These are phyloP conservation scores for Hypoxylon cercidicola DNA, from an alignment of 495 filamentous ascomycete genomes.

Conservation along the genomic window DNA sequence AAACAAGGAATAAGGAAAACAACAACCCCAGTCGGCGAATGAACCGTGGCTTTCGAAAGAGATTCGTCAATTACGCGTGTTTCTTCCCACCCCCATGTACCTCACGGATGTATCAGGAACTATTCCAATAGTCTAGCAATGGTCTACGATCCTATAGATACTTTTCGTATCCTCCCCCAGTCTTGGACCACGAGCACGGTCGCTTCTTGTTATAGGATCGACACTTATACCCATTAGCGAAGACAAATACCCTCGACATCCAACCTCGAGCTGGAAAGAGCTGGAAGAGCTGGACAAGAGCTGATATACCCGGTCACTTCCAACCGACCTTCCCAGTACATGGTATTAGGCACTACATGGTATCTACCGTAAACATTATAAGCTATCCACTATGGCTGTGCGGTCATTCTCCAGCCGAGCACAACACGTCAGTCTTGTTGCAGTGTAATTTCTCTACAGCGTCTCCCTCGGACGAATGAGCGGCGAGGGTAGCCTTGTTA, in stretches of 20 bases:
- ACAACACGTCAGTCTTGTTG: constrained; percentile 37
- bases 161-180: constrained; percentile 2
- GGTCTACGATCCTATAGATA: constrained; percentile 7
- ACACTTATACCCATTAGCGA: constrained; percentile 35
- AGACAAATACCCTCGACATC: constrained; percentile 18
- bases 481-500: constrained; percentile 27
- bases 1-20: constrained; percentile 5
- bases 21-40: constrained; percentile 22
- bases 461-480: constrained; percentile 32
- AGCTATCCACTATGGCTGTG: constrained; percentile 10
- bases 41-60: constrained; percentile 22
- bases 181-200: not conserved
- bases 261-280: constrained; percentile 31
- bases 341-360: not conserved
- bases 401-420: constrained; percentile 13
- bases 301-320: not conserved
- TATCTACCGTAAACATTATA: not conserved
- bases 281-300: not conserved
- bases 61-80: not conserved
- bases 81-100: not conserved
- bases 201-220: constrained; percentile 38
- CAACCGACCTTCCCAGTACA: not conserved
- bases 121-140: constrained; percentile 37
- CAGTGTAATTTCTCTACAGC: constrained; percentile 38
- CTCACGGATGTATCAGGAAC: constrained; percentile 5